phyloP scores from a whole-genome alignment of 2,329 filamentous ascomycete genomes.

The Rhynchosporium secalis region DNA sequence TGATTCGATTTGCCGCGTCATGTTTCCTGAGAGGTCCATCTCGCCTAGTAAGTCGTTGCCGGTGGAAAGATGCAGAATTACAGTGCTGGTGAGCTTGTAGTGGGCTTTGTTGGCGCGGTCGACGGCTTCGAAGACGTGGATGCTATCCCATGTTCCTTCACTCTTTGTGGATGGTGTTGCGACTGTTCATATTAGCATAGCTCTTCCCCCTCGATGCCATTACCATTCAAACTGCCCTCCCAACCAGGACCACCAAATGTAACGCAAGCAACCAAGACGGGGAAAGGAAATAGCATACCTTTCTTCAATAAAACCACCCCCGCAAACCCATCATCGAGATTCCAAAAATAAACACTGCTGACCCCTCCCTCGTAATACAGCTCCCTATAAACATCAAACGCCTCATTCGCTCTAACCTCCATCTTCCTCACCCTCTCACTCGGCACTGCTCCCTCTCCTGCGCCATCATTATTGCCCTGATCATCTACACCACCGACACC shows the following conservation, averaged over 20 bases:
- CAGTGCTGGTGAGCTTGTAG: constrained; percentile 97
- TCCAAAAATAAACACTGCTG: constrained; percentile 97
- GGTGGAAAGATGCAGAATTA: constrained; percentile 84
- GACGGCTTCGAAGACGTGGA: constrained; percentile 96
- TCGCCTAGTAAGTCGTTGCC: constrained; percentile 69
- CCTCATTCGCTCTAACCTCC: constrained; percentile 91
- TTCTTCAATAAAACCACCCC: constrained; percentile 97
- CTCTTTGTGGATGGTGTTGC: constrained; percentile 64
- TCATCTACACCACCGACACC: constrained; percentile 54
- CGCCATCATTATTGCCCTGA: constrained; percentile 54
- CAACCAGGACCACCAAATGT: not conserved
- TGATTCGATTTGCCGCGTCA: constrained; percentile 94
- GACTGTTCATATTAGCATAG: constrained; percentile 47
- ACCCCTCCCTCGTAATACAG: constrained; percentile 97
- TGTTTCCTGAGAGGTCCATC: constrained; percentile 93
- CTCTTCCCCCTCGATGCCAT: constrained; percentile 6
- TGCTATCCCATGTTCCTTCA: constrained; percentile 92
- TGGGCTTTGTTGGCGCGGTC: constrained; percentile 89
- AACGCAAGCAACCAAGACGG: not conserved
- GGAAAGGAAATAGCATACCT: constrained; percentile 47
- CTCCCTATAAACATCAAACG: constrained; percentile 95
- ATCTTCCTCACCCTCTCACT: constrained; percentile 90
- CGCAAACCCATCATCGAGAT: constrained; percentile 95
- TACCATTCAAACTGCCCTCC: not conserved
- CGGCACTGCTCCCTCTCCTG: constrained; percentile 79